Conservation (phyloP, 768 basidiomycete species). For the Rhodotorula sphaerocarpa region DNA sequence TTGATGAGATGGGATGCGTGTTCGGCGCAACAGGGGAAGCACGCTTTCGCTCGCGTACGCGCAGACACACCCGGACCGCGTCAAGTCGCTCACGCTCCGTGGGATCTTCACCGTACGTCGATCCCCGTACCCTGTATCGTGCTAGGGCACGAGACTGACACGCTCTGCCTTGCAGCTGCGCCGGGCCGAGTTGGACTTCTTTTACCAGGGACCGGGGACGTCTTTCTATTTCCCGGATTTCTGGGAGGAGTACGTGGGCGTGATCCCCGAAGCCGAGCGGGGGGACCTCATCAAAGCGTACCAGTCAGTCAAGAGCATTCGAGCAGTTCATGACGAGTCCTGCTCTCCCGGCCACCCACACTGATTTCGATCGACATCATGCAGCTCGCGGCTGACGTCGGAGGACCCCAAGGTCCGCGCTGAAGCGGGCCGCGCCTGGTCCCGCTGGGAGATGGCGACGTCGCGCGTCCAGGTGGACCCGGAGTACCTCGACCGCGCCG, state of each 20-base stretch:
- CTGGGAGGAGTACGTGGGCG: constrained; percentile 75
- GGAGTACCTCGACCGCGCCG: constrained; percentile 59
- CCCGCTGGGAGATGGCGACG: constrained; percentile 59
- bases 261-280: constrained; percentile 72
- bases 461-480: constrained; percentile 65
- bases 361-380: constrained; percentile 44
- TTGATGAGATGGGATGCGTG: too few relatives aligned
- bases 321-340: too few relatives aligned
- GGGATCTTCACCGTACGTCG: constrained; percentile 82
- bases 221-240: constrained; percentile 41
- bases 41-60: constrained; percentile 62
- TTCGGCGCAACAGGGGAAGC: too few relatives aligned
- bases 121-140: constrained; percentile 48
- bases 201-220: constrained; percentile 51
- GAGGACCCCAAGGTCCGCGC: constrained; percentile 24
- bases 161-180: constrained; percentile 6
- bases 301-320: constrained; percentile 49
- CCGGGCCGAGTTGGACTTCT: constrained; percentile 69
- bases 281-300: constrained; percentile 75
- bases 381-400: constrained; percentile 32
- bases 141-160: not conserved
- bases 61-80: constrained; percentile 71
- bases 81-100: constrained; percentile 65
- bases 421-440: constrained; percentile 33
- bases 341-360: constrained; percentile 56